A percentile compares a stretch with the other conserved stretches of the same genome.
Conservation (phyloP, 805 yeast species). For the Lipomyces yamadae region DNA sequence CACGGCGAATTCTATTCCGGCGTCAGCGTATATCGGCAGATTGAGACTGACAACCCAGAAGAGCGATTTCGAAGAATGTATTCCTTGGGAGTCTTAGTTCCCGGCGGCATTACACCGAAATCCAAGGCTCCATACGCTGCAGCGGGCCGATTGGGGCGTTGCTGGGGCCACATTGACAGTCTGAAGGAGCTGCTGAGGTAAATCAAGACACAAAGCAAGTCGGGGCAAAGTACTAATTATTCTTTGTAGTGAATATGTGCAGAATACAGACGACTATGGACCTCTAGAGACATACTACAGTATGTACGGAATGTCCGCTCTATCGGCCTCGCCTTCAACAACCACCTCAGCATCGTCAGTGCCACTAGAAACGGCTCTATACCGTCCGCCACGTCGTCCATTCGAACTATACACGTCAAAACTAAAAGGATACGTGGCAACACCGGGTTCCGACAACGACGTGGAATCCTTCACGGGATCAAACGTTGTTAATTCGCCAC, state of each 20-base stretch:
- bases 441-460: conserved; percentile 22
- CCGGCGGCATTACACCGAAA: conserved; percentile 24
- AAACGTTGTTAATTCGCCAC: conserved; percentile 39
- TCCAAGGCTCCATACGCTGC: conserved; percentile 31
- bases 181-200: conserved; percentile 35
- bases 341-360: conserved; percentile 50
- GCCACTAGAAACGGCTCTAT: conserved; percentile 51
- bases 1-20: conserved; percentile 50
- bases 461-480: conserved; percentile 45
- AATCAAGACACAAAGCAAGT: conserved; percentile 15
- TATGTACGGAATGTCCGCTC: conserved; percentile 18
- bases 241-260: conserved; percentile 20
- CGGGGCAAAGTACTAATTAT: conserved; percentile 14
- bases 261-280: conserved; percentile 17
- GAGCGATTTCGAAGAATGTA: conserved; percentile 51
- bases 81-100: conserved; percentile 61
- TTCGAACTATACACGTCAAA: conserved; percentile 29
- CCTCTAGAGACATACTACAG: conserved; percentile 29
- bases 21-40: conserved; percentile 57
- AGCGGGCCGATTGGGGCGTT: conserved; percentile 29
- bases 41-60: conserved; percentile 44
- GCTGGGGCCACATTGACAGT: conserved; percentile 50
- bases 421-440: conserved; percentile 11
- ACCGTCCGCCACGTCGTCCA: conserved; percentile 35
- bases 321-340: conserved; percentile 45